Percentiles rank a stretch among this genome's conserved stretches.
Evolutionary conservation across 352 stramenopile species (phyloP).

Genomic region (Phytophthora vignae): DNA sequence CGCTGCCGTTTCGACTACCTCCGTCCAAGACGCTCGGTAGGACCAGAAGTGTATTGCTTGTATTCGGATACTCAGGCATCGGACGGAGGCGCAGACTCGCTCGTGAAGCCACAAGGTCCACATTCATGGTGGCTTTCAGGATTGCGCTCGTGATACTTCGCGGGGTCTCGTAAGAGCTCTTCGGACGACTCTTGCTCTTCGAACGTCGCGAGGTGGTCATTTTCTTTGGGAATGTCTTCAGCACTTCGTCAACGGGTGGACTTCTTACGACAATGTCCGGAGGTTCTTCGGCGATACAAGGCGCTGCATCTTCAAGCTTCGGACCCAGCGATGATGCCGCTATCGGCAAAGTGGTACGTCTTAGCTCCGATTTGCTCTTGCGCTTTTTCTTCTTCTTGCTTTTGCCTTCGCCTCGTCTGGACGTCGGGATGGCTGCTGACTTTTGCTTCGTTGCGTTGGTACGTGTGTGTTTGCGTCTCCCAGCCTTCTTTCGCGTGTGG

Average conservation of each 20-base stretch:
- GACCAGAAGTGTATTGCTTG: slow-evolving; percentile 11
- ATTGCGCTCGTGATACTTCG: slow-evolving; percentile 27
- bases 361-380: slow-evolving; percentile 24
- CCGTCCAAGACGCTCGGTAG: slow-evolving; percentile 33
- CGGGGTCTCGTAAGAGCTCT: slow-evolving; percentile 16
- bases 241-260: neutral
- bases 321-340: neutral
- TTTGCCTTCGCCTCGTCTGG: slow-evolving; percentile 35
- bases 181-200: slow-evolving; percentile 14
- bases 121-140: slow-evolving; percentile 23
- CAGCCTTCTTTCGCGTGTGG: slow-evolving; percentile 26
- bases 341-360: slow-evolving; percentile 8
- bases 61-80: slow-evolving; percentile 9
- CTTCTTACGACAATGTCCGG: neutral
- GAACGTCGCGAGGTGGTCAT: slow-evolving; percentile 3
- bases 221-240: slow-evolving; percentile 14
- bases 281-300: neutral
- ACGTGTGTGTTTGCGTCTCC: slow-evolving; percentile 23
- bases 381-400: slow-evolving; percentile 36
- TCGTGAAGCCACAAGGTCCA: slow-evolving; percentile 7
- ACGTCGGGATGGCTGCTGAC: slow-evolving; percentile 4
- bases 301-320: slow-evolving; percentile 16
- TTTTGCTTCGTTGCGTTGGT: slow-evolving; percentile 24
- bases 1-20: slow-evolving; percentile 7
- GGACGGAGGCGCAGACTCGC: slow-evolving; percentile 9